Evolutionary conservation across 805 yeast genomes (phyloP).

Genomic region (Lipomyces yamanashiensis): DNA sequence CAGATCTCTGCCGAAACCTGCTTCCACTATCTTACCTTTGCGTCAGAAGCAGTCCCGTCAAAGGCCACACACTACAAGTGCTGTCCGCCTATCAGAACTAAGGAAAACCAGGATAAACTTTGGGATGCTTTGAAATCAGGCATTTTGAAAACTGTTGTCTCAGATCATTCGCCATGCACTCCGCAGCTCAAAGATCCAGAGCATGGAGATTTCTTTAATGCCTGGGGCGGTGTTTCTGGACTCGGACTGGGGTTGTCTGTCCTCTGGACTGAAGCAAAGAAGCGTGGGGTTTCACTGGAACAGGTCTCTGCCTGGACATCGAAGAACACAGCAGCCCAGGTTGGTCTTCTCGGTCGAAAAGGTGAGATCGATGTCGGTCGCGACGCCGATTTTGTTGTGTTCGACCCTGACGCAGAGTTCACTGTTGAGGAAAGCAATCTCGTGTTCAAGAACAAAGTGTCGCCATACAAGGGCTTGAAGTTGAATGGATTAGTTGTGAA

Average conservation of each 20-base stretch:
- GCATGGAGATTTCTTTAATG: conserved; percentile 83
- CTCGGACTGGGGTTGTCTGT: conserved; percentile 90
- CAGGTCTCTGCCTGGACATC: conserved; percentile 83
- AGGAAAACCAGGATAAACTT: conserved; percentile 67
- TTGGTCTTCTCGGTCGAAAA: conserved; percentile 72
- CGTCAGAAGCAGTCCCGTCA: conserved; percentile 76
- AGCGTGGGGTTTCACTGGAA: conserved; percentile 54
- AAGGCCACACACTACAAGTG: conserved; percentile 86
- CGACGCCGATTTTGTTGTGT: conserved; percentile 87
- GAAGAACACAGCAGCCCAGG: conserved; percentile 81
- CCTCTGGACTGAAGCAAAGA: conserved; percentile 70
- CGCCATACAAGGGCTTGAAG: conserved; percentile 78
- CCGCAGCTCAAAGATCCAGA: conserved; percentile 84
- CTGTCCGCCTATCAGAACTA: conserved; percentile 90
- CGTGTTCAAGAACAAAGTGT: conserved; percentile 78
- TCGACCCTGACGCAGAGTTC: conserved; percentile 59
- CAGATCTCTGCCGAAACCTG: conserved; percentile 85
- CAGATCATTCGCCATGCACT: conserved; percentile 96
- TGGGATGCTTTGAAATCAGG: conserved; percentile 78
- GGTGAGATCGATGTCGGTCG: conserved; percentile 74
- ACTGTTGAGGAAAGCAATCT: conserved; percentile 59
- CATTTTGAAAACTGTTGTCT: conserved; percentile 80
- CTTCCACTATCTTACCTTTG: conserved; percentile 82
- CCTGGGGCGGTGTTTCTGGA: conserved; percentile 97
- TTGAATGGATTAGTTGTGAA: conserved; percentile 73